Evolutionary conservation across 805 yeast genomes (phyloP), one percentile per base, ranked within the genome.

Genomic region (Debaryomyces tyrocola): DNA sequence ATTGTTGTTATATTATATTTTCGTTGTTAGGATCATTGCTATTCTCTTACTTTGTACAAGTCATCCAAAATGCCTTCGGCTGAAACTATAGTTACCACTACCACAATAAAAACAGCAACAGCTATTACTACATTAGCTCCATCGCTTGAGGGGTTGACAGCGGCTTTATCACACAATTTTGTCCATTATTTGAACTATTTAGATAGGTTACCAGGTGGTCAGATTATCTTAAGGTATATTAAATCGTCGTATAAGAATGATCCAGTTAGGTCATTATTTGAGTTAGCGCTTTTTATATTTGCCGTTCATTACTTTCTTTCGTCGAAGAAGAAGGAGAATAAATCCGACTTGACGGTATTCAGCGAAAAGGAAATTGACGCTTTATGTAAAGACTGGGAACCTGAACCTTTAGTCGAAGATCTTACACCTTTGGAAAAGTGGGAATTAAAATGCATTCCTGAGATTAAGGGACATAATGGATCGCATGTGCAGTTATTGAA

Each of bases 181-280:
- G 60, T 67, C 12, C 58, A 54, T 34, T 73, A 70, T 49, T 57
- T 73, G 45, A 63, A 69, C 52, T 58, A 57, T 42, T 60, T 73
- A 38, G 70, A 65, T 31, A 62, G 55, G 29, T 39, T 73, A 4
- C 88, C 88, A 1, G 87, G 87, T 46, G 86, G 87, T 12, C 70
- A 67, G 38, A 69, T 80, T 45, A 59, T 84, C 5, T 69, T 85
- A 28, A 69, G 90, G 46, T 94, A 94, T 66, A 84, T 94, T 58
- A 77, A 77, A 52, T 83, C 90, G 10, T 90, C 97, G 2, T 91
- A 91, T 63, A 90, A 90, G 64, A 82, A 94, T 66, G 99, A 94
- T 64, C 99, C 99, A 1, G 78, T 90, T 49, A 80, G 99, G 58
- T 87, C 98, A 0, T 60, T 89, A 6, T 74, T 94, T 45, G 99